Evolutionary conservation across 768 basidiomycete species (phyloP), one percentile per base, ranked within the genome.

Genomic region (Coprinopsis strossmayeri): DNA sequence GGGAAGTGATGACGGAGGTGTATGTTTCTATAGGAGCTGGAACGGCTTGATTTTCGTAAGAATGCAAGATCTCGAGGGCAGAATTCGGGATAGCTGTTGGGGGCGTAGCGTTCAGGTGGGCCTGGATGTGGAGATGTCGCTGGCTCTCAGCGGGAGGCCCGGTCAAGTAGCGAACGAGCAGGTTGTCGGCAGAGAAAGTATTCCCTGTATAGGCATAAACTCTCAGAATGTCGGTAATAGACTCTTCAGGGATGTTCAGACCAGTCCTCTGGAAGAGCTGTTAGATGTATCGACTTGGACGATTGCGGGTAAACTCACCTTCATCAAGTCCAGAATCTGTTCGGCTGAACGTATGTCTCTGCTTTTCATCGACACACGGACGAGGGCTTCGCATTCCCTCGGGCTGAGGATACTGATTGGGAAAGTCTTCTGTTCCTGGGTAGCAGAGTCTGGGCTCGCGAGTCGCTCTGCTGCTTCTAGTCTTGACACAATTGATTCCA

Each of bases 11-110:
- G 40, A 84, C 65, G 18, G 78, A 70, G 7, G 80, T 81, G 64
- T 97, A 96, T 0, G 87, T 79, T 34, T 72, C 71, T 59, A 90
- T 81, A 0, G 91, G 84, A 0, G 87, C 81, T 1, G 81, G 76
- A 26, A 72, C 62, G 13, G 73, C 75, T 46, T 75, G 69, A 2
- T 64, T 59, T 65, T 96, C 94, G 61, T 89, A 91, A 1, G 70
- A 58, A 53, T 91, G 86, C 13, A 96, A 72, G 40, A 86, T 64
- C 0, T 69, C 60, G 15, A 94, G 73, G 1, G 91, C 90, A 9
- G 72, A 62, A 0, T 72, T 70, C 2, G 87, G 84, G 32, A 88
- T 71, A 0, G 63, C 65, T 20, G 73, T 67, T 0, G 59, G 53
- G 0, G 80, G 67, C 3, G 73, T 63, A 1, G 78, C 67, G 34